Base-by-base conservation (phyloP, 192 early-diverging fungal species). In the Chytriomyces sp. region DNA sequence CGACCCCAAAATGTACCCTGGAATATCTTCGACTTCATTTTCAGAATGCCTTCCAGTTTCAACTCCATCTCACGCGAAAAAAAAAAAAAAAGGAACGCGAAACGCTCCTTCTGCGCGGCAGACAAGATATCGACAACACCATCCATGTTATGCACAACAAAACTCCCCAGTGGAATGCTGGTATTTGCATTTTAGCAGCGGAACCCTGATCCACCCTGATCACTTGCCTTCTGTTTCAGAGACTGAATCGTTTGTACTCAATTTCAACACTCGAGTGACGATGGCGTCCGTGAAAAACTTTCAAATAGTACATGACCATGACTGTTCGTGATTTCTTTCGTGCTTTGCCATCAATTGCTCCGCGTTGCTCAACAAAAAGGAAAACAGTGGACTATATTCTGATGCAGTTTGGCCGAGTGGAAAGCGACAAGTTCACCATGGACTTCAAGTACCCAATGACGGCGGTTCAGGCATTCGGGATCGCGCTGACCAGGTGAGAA, bases 281-380 rank as follows among this genome's bases (percentile, higher is more conserved):
- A 73, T 92, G 72, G 91, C 96, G 0, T 96, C 95, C 0, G 96
- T 98, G 10, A 99, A 99, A 78, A 99, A 98, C 80, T 97, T 99
- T 78, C 96, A 98, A 83, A 93, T 99, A 45, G 92, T 99, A 16
- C 93, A 95, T 76, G 92, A 94, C 45, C 88, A 96, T 50, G 94
- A 97, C 79, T 82, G 93, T 92, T 87, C 83, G 88, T 82, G 23
- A 20, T 44, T 60, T 75, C 53, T 24, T 16, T 23, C 45, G 59
- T 24, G 13, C 11, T 66, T 26, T 35, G 35, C 0, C 35, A 23
- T 77, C 47, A 23, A 46, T n/a, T 68, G 46, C 6, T 63, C 45
- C 49, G 20, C 5, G 23, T 72, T 72, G 50, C 35, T 35, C 35
- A 35, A 35, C 35, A 35, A 35, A 35, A 35, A 47, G 28, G 50